A percentile compares a stretch with the other conserved stretches of the same genome.
Conservation (phyloP, 768 basidiomycete species). For the Lactarius evosmus region DNA sequence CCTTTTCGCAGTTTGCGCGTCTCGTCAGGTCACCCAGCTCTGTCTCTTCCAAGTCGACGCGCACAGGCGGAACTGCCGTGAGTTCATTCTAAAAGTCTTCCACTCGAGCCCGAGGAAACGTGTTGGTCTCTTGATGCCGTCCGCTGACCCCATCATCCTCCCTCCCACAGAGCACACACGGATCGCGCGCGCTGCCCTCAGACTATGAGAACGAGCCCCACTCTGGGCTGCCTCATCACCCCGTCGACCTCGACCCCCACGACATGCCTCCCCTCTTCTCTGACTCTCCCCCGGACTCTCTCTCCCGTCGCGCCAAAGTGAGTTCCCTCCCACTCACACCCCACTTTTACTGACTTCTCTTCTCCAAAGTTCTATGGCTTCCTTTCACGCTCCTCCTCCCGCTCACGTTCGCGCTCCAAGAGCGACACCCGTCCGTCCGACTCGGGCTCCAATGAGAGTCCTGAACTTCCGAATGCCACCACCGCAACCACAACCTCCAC, state of each 20-base stretch:
- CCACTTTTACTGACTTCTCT: not conserved
- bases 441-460: conserved; percentile 31
- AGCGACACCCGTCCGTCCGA: conserved; percentile 23
- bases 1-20: conserved; percentile 29
- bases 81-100: conserved; percentile 17
- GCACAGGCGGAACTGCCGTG: conserved; percentile 24
- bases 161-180: conserved; percentile 29
- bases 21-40: conserved; percentile 27
- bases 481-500: conserved; percentile 24
- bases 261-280: conserved; percentile 24
- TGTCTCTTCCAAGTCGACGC: conserved; percentile 24
- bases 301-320: conserved; percentile 25
- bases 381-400: conserved; percentile 45
- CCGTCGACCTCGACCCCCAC: conserved; percentile 27
- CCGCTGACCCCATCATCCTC: conserved; percentile 11
- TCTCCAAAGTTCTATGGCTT: conserved; percentile 57
- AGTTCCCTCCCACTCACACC: not conserved
- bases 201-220: conserved; percentile 29
- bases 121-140: conserved; percentile 1
- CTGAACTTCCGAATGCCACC: conserved; percentile 27
- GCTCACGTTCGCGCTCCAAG: conserved; percentile 56
- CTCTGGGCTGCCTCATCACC: conserved; percentile 11
- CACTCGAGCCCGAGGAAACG: conserved; percentile 11
- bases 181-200: conserved; percentile 25
- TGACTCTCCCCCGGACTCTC: conserved; percentile 14